A percentile compares a stretch with the other conserved stretches of the same genome.
Evolutionary conservation across 2,329 filamentous ascomycete genomes (phyloP).

Genomic region (Diaporthe batatas): DNA sequence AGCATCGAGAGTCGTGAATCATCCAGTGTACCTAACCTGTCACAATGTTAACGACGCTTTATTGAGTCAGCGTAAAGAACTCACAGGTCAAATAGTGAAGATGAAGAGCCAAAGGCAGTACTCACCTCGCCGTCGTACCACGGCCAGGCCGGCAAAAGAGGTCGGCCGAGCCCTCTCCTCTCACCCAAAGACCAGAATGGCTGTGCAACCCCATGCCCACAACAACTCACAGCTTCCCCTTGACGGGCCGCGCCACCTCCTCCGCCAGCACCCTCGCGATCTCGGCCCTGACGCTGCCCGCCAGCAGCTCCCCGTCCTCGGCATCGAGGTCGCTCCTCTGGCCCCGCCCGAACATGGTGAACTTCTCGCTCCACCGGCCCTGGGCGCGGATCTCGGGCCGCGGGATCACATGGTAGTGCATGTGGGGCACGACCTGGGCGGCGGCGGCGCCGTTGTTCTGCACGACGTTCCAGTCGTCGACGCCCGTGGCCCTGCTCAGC

Average conservation of each 20-base stretch:
- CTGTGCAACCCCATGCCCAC: background rate
- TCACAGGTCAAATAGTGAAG: background rate
- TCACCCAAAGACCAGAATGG: background rate
- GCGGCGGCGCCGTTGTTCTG: slow-evolving; percentile 95
- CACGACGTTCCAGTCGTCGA: slow-evolving; percentile 93
- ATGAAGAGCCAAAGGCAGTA: background rate
- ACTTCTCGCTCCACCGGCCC: slow-evolving; percentile 70
- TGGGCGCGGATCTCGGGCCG: slow-evolving; percentile 75
- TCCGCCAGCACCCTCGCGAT: slow-evolving; percentile 63
- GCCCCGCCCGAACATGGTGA: slow-evolving; percentile 87
- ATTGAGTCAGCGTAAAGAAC: background rate
- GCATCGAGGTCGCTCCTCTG: slow-evolving; percentile 81
- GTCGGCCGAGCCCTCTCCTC: background rate
- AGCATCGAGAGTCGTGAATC: too few relatives aligned
- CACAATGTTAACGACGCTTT: background rate
- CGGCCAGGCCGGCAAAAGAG: background rate
- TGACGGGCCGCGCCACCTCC: slow-evolving; percentile 51
- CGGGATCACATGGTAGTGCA: slow-evolving; percentile 95
- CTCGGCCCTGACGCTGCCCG: slow-evolving; percentile 64
- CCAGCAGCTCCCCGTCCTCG: slow-evolving; percentile 75
- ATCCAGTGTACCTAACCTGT: background rate
- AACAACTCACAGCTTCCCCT: slow-evolving; percentile 54
- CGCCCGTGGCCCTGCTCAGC: slow-evolving; percentile 76
- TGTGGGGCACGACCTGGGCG: slow-evolving; percentile 92
- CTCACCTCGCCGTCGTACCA: background rate